phyloP scores from a whole-genome alignment of 352 stramenopile species.

The Phytophthora nicotianae region DNA sequence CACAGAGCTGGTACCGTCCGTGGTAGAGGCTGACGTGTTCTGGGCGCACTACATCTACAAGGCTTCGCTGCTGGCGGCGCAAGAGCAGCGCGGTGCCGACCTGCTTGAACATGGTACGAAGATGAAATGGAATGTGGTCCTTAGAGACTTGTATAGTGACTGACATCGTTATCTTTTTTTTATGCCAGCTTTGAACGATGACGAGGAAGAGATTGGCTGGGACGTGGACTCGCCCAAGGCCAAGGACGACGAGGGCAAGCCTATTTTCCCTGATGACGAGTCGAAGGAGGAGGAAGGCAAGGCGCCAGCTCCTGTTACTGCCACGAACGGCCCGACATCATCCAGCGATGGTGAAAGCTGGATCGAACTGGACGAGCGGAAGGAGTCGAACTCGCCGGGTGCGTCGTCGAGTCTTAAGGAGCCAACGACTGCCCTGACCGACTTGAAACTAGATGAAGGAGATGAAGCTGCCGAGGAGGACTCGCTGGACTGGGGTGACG shows the following conservation, averaged over 20 bases:
- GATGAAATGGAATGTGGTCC: background rate
- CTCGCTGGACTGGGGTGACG: conserved; percentile 69
- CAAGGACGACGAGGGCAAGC: conserved; percentile 41
- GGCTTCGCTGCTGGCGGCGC: conserved; percentile 64
- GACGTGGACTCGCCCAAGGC: conserved; percentile 65
- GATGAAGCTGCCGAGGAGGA: conserved; percentile 47
- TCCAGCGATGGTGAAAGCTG: conserved; percentile 70
- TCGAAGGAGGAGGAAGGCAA: conserved; percentile 46
- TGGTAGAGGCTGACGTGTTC: conserved; percentile 57
- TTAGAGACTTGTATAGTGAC: background rate
- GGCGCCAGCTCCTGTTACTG: conserved; percentile 6
- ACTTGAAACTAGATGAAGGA: conserved; percentile 40
- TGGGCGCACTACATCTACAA: conserved; percentile 84
- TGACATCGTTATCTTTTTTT: conserved; percentile 11
- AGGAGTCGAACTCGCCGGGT: conserved; percentile 58
- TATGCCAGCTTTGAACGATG: conserved; percentile 52
- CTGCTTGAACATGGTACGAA: conserved; percentile 65
- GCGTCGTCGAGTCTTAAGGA: conserved; percentile 43
- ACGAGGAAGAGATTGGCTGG: conserved; percentile 74
- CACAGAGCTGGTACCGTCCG: conserved; percentile 58
- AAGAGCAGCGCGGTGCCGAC: conserved; percentile 68
- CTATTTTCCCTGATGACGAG: conserved; percentile 53
- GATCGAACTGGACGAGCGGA: conserved; percentile 69
- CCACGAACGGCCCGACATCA: conserved; percentile 30
- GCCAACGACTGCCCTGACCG: conserved; percentile 27